Evolutionary conservation across 306 rosid species (phyloP), one percentile per base, ranked within the genome.

Genomic region (Cyamopsis tetragonoloba): DNA sequence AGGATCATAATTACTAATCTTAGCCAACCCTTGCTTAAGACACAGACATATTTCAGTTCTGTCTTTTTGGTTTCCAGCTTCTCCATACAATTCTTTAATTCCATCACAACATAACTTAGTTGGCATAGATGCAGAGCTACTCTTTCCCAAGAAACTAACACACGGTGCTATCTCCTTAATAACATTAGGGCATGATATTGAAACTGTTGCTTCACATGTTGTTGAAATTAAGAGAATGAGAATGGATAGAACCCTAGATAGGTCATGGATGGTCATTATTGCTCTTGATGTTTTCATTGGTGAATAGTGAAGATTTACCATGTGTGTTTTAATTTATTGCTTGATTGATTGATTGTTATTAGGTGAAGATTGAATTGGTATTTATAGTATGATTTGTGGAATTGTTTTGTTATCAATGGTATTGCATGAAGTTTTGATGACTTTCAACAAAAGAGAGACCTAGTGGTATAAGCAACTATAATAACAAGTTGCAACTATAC

Each of bases 401-500:
- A 8, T 48, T 35, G 53, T 34, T 72, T 60, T 28, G 9, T 34
- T 71, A n/a, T 41, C 15, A 57, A 7, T 27, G 28, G 31, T 27
- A 23, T 1, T 60, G 23, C 77, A 72, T 62, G 71, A 63, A 62
- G 62, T 37, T 35, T 62, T 49, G 26, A 62, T 72, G 77, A 72
- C 11, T 53, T 7, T 15, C 24, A 55, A 39, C 3, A 38, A 39
- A 51, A 28, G 65, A 18, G 39, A 53, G 17, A 7, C 38, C 14
- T 2, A 3, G 0, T 8, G 3, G 42, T 17, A 12, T 18, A 27
- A 20, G 61, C 2, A 58, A 58, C 61, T 48, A 22, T 5, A 2
- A 0, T 4, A n/a, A n/a, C n/a, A n/a, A n/a, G n/a, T n/a, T n/a
- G n/a, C n/a, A n/a, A n/a, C n/a, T n/a, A n/a, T n/a, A n/a, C n/a